Evolutionary conservation across 139 green algal species (phyloP).

Genomic region (Auxenochlorella pyrenoidosa): DNA sequence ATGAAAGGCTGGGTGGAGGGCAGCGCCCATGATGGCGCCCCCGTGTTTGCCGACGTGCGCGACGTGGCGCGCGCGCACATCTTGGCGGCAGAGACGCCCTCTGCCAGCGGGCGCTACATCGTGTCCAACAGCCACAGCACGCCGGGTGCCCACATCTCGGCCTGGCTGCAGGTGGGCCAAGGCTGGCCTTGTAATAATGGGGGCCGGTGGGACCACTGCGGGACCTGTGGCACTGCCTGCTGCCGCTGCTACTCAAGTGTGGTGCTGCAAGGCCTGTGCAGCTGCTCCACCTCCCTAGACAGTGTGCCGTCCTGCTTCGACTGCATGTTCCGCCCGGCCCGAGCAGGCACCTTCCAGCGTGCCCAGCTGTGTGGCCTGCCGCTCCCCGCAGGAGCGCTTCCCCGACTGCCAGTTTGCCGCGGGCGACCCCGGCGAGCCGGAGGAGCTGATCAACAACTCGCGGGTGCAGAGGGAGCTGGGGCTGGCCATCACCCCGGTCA

Average conservation of each 20-base stretch:
- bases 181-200: background rate
- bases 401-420: constrained; percentile 39
- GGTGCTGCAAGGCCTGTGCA: too few relatives aligned
- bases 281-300: too few relatives aligned
- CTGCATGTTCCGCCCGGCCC: too few relatives aligned
- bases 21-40: constrained; percentile 2
- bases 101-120: constrained; percentile 59
- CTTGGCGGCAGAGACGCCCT: constrained; percentile 44
- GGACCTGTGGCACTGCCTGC: background rate
- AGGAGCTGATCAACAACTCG: constrained; percentile 42
- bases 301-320: too few relatives aligned
- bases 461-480: constrained; percentile 50
- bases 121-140: constrained; percentile 34
- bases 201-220: too few relatives aligned
- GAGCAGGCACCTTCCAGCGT: too few relatives aligned
- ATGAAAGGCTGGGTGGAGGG: constrained; percentile 58
- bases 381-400: constrained; percentile 39
- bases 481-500: constrained; percentile 39
- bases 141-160: constrained; percentile 12
- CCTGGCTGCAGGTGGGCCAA: constrained; percentile 31
- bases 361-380: background rate
- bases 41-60: constrained; percentile 58
- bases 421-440: background rate
- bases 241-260: too few relatives aligned
- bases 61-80: constrained; percentile 64